These are phyloP conservation scores for Ceratocystis cubensis DNA, from an alignment of 2,329 filamentous ascomycete species.

Conservation along the genomic window DNA sequence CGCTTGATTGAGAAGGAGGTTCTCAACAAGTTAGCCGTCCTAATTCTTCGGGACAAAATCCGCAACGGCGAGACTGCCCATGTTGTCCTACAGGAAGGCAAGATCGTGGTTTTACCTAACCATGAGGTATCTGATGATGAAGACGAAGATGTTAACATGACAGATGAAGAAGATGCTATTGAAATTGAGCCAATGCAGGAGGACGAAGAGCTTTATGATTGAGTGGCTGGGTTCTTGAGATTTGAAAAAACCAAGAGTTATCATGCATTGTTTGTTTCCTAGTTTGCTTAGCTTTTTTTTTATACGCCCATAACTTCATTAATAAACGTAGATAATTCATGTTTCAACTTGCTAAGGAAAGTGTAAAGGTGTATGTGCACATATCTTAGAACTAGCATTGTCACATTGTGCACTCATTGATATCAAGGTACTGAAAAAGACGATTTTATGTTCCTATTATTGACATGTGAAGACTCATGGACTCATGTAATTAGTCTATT, in stretches of 20 bases:
- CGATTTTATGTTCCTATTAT: too few species aligned
- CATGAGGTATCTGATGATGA: constrained; percentile 51
- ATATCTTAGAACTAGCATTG: too few species aligned
- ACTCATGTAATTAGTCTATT: too few species aligned
- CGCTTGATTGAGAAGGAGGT: constrained; percentile 95
- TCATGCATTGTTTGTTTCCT: not conserved
- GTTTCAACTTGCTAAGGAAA: too few species aligned
- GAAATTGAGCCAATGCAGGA: constrained; percentile 53
- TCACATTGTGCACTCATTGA: too few species aligned
- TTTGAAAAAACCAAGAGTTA: not conserved
- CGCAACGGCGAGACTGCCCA: constrained; percentile 72
- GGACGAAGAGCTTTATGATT: constrained; percentile 42
- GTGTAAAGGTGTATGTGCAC: too few species aligned
- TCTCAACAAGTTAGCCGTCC: constrained; percentile 79
- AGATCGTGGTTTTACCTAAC: constrained; percentile 71
- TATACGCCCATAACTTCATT: not conserved
- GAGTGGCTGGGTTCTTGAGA: constrained; percentile 20
- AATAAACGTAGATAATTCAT: too few species aligned
- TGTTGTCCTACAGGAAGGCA: constrained; percentile 67
- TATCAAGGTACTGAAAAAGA: too few species aligned
- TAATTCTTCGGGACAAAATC: constrained; percentile 76
- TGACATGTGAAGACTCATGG: too few species aligned
- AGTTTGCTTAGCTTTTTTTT: not conserved
- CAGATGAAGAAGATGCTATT: constrained; percentile 60
- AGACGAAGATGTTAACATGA: constrained; percentile 59